Base-by-base conservation (phyloP, 2,329 filamentous ascomycete genomes). In the Diaporthe aspalathi region DNA sequence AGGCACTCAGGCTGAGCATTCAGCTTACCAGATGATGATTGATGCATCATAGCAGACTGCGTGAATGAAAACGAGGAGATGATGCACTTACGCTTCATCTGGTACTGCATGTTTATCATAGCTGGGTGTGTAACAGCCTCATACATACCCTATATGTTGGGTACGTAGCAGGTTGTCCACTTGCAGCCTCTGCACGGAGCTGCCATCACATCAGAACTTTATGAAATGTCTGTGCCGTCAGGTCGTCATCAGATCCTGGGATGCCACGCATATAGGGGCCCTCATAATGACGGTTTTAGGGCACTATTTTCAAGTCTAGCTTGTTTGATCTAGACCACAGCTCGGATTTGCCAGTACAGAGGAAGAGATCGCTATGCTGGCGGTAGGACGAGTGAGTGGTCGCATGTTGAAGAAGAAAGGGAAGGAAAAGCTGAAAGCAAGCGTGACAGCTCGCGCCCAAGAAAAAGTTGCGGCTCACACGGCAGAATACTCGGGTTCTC, bases 211-310 rank as follows among this genome's bases (percentile, higher is more conserved):
- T 12, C 22, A 22, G 29, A 50, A 32, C 53, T 71, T 45, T 5
- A 35, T 35, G n/a, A n/a, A 53, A 70, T 47, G 43, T 65, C 53
- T 63, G 66, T 70, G 67, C 68, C 74, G 77, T 89, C 86, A 90
- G 88, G 88, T 90, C 88, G 90, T 90, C 88, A 89, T 77, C 88
- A 87, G 84, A 88, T 90, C 88, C 89, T 90, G 88, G 72, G 87
- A 78, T 84, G 87, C 87, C 87, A 82, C 87, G 80, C 86, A 79
- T 77, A 81, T 62, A 86, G 87, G 87, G 88, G 88, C 88, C 87
- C 88, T 90, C 88, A 86, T 89, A 88, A 89, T 85, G 82, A 90
- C 90, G 88, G 88, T 90, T 90, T 90, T 90, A 86, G 86, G 86
- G 84, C 49, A 80, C 81, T 17, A 50, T 20, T 78, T 77, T 75